A percentile compares a stretch with the other conserved stretches of the same genome.
Evolutionary conservation across 116 monocot genomes (phyloP).

Genomic region (Papilionanthe hybrid): DNA sequence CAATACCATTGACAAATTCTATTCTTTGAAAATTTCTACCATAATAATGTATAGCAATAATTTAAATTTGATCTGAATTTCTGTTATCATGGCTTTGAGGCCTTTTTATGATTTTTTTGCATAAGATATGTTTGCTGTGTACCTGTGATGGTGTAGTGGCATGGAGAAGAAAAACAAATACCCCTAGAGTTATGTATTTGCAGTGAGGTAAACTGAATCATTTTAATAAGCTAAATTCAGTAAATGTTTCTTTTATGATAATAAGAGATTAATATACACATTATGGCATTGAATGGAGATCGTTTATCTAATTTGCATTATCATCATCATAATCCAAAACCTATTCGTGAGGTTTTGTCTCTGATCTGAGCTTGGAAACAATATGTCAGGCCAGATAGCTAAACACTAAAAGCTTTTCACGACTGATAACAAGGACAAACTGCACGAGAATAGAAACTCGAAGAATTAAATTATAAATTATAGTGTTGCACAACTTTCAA

Average conservation of each 20-base stretch:
- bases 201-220: not conserved
- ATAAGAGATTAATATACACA: too few species aligned
- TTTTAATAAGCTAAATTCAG: too few species aligned
- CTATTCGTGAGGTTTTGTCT: not conserved
- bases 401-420: not conserved
- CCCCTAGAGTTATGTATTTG: not conserved
- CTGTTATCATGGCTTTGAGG: too few species aligned
- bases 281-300: too few species aligned
- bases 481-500: too few species aligned
- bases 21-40: too few species aligned
- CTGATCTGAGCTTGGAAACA: not conserved
- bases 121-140: not conserved
- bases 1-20: too few species aligned
- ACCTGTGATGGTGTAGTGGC: not conserved
- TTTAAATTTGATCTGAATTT: too few species aligned
- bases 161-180: not conserved
- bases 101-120: not conserved
- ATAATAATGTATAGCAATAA: too few species aligned
- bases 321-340: not conserved
- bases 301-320: not conserved
- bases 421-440: not conserved
- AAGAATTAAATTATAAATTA: too few species aligned
- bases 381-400: not conserved
- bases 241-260: not conserved
- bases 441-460: too few species aligned